Evolutionary conservation across 306 rosid genomes (phyloP).

Genomic region (Dicorynia guianensis): DNA sequence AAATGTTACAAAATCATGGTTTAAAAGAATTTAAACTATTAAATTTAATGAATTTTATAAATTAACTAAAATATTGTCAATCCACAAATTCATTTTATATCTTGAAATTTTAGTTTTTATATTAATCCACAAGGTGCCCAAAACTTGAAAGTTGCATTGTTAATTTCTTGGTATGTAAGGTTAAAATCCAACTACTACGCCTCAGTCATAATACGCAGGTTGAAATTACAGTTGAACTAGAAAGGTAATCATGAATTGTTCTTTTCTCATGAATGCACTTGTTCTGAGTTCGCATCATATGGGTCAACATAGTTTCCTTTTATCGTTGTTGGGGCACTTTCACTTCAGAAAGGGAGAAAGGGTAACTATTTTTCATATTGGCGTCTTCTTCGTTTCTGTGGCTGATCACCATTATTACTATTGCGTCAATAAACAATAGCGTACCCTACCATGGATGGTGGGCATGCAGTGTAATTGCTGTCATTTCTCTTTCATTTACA

Average conservation of each 20-base stretch:
- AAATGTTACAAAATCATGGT: no score
- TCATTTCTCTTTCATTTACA: conserved; percentile 51
- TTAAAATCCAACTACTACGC: conserved; percentile 7
- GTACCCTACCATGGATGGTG: conserved; percentile 54
- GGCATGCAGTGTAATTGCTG: conserved; percentile 48
- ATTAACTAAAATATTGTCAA: no score
- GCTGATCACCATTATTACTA: conserved; percentile 37
- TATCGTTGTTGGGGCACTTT: conserved; percentile 50
- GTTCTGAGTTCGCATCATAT: conserved; percentile 41
- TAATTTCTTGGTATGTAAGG: background rate
- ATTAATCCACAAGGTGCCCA: no score
- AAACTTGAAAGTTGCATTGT: background rate
- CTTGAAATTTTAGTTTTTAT: no score
- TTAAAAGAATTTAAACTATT: no score
- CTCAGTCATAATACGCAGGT: conserved; percentile 16
- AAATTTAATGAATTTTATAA: no score
- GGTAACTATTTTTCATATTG: conserved; percentile 39
- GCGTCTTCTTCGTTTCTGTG: conserved; percentile 45
- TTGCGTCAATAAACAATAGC: conserved; percentile 34
- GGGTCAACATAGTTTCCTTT: conserved; percentile 58
- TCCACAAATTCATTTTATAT: no score
- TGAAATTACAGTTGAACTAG: conserved; percentile 31
- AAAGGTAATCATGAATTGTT: conserved; percentile 33
- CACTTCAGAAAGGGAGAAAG: conserved; percentile 33
- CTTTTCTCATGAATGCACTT: conserved; percentile 20